Base-by-base conservation (phyloP, 768 basidiomycete species). In the Vishniacozyma victoriae region DNA sequence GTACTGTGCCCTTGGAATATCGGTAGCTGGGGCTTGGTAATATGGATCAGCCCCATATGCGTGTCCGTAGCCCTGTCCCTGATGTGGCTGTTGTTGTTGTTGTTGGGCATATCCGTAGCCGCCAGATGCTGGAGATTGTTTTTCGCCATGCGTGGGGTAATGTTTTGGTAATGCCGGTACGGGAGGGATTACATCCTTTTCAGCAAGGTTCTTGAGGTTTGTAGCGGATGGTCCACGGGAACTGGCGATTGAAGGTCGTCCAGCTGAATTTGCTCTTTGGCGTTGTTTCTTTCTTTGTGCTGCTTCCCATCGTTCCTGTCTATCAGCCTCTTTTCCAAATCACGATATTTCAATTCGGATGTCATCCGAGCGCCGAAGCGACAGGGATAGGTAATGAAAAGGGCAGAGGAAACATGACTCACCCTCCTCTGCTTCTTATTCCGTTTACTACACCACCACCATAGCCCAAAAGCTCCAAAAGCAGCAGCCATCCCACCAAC, bases 401-500 rank as follows among this genome's bases (percentile, higher is more conserved):
- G n/a, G n/a, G n/a, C n/a, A n/a, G n/a, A n/a, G n/a, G n/a, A n/a
- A n/a, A n/a, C 7, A 16, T 15, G 31, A 61, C 59, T 54, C 38
- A 64, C 62, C 44, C 50, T 41, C 18, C 44, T 35, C 35, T 59
- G 50, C 24, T 51, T 33, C 55, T 49, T 53, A 15, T 47, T 41
- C 25, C 53, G 31, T 22, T 49, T 50, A 27, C 33, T 35, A 33
- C 44, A 40, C 48, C 49, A 65, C 43, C 37, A 59, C 46, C 48
- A 65, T 7, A 56, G 23, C 4, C 54, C 41, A 29, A 58, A 58
- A 9, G 42, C 58, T 1, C 44, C 35, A 7, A 61, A 5, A 13
- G 63, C 63, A 24, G 60, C 27, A 5, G 57, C 59, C 63, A 65
- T 65, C 5, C 63, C 63, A 9, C 63, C 63, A 14, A 59, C 50